Base-by-base conservation (phyloP, 805 yeast genomes). In the Suhomyces tanzawaensis region DNA sequence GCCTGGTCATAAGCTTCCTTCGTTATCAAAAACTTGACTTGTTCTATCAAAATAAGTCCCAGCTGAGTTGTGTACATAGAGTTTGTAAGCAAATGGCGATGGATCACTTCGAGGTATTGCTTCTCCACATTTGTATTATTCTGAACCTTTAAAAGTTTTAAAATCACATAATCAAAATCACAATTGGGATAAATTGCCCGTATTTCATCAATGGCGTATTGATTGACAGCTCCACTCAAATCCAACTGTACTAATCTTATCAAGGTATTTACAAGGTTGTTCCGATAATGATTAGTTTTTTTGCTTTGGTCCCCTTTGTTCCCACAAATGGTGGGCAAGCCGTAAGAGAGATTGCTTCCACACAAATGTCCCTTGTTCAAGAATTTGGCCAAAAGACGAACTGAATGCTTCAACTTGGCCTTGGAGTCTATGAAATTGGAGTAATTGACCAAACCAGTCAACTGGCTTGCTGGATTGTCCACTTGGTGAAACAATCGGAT, bases 1-100 rank as follows among this genome's bases (percentile, higher is more conserved):
- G 95, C 95, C 29, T 76, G 54, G 27, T 70, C 74, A 13, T 71
- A 65, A n/a, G 77, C 52, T 18, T 66, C 58, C 53, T 81, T 82
- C 6, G 72, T 52, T 4, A 82, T 60, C 38, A 87, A 65, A 51
- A 81, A 85, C 46, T 72, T 69, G 1, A 84, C 78, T 58, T 87
- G 95, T 46, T 76, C 74, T 11, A 73, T 63, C 19, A 84, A 60
- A 44, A 83, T 60, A 39, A 76, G 62, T 0, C 84, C 81, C 48
- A 77, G 76, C 30, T 83, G 76, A 2, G 86, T 58, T 31, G 48
- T 48, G 29, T 25, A 37, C 5, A 43, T 28, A 4, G 39, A 35
- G 9, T 17, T 12, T 19, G 7, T 13, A 8, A 13, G 25, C 7
- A 31, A 21, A 22, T 21, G 27, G 7, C 5, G 25, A 37, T 58